Evolutionary conservation across 805 yeast species (phyloP).

Genomic region (Candida lessepsii): DNA sequence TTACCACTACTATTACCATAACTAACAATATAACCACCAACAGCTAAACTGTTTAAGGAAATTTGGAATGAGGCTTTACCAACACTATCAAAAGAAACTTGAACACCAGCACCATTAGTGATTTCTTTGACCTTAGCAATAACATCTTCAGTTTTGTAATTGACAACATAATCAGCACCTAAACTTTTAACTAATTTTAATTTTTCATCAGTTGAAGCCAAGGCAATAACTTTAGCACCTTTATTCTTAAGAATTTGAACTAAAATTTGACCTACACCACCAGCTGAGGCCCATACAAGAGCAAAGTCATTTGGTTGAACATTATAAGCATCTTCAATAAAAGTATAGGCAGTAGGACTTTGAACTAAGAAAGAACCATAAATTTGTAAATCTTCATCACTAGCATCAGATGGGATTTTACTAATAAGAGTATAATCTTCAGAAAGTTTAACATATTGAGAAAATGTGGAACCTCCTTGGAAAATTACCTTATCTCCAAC

Average conservation of each 20-base stretch:
- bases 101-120: conserved; percentile 67
- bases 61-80: conserved; percentile 75
- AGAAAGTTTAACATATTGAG: conserved; percentile 64
- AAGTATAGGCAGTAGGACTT: conserved; percentile 77
- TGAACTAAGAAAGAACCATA: conserved; percentile 66
- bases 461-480: conserved; percentile 52
- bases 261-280: conserved; percentile 82
- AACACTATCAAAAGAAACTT: conserved; percentile 67
- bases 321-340: conserved; percentile 61
- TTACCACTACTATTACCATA: conserved; percentile 88
- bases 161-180: conserved; percentile 78
- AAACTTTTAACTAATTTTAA: conserved; percentile 56
- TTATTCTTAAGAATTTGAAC: conserved; percentile 57
- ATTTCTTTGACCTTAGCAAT: conserved; percentile 53
- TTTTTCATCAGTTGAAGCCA: conserved; percentile 78
- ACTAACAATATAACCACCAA: conserved; percentile 72
- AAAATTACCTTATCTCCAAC: conserved; percentile 76
- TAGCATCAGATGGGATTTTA: conserved; percentile 48
- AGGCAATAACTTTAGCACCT: conserved; percentile 83
- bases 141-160: conserved; percentile 53
- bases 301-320: conserved; percentile 70
- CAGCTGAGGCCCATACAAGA: conserved; percentile 91
- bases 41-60: conserved; percentile 58
- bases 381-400: conserved; percentile 49
- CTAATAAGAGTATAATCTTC: conserved; percentile 32